Base-by-base conservation (phyloP, 1,284 basidiomycete genomes). In the Ceratobasidium theobromae region DNA sequence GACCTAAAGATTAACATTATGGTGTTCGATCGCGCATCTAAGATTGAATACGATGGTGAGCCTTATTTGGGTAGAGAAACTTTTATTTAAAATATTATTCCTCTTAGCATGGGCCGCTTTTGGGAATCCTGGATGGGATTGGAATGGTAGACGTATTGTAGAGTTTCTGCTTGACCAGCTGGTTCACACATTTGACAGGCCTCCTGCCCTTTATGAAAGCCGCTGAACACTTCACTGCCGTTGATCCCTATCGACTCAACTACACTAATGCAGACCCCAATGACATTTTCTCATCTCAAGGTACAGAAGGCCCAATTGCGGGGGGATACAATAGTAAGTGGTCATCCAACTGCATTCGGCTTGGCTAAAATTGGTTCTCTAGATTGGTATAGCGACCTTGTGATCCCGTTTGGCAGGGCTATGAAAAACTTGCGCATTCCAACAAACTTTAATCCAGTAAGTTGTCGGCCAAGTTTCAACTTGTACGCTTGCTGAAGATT, bases 151-250 rank as follows among this genome's bases (percentile, higher is more conserved):
- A n/a, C 18, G 12, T 45, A 5, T n/a, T 6, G 9, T 21, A 14
- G 43, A 5, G 43, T 21, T 8, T 8, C 8, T 8, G 35, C 35
- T 38, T 38, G 8, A 38, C 16, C 35, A 38, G 9, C 8, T 8
- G 35, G 16, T 8, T 38, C 16, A 53, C 2, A 4, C 21, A 12
- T 18, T n/a, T 23, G 14, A 23, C 28, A 64, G 60, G 41, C 11
- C 68, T 79, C 35, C 73, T 75, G 45, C 70, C 72, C 2, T 76
- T 76, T 71, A 76, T 79, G 72, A 75, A 74, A 69, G 78, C 77
- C 72, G 66, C 73, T 9, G 73, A 77, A 67, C 58, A 65, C 45
- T 74, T 74, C 70, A 69, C 71, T 51, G 70, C 72, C 18, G 66
- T 69, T n/a, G 65, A 69, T 40, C 66, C 66, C 6, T 71, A 53